These are phyloP conservation scores for Kwoniella newhampshirensis DNA, from an alignment of 768 basidiomycete genomes.

Conservation along the genomic window DNA sequence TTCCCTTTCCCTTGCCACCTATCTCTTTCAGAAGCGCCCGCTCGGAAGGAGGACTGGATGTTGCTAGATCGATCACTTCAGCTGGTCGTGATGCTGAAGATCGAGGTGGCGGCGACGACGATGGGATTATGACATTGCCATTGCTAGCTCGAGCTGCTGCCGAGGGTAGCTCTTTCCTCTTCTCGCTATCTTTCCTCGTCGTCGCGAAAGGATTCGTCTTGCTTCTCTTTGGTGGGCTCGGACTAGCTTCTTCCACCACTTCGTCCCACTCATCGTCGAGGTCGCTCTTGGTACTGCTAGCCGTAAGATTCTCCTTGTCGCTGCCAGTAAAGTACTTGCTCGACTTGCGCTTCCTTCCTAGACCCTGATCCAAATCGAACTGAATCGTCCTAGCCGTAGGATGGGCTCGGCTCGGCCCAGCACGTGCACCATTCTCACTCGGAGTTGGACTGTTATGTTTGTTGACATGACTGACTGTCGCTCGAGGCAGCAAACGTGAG, in stretches of 20 bases:
- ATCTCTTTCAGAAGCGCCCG: not conserved
- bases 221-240: slow-evolving; percentile 19
- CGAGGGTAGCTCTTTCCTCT: slow-evolving; percentile 14
- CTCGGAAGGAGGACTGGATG: slow-evolving; percentile 7
- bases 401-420: slow-evolving; percentile 10
- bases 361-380: slow-evolving; percentile 5
- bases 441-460: not conserved
- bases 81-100: not conserved
- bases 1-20: not conserved
- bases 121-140: not conserved
- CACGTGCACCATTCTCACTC: slow-evolving; percentile 3
- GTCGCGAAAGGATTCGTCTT: slow-evolving; percentile 31
- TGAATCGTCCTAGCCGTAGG: slow-evolving; percentile 20
- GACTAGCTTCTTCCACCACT: not conserved
- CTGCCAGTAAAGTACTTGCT: slow-evolving; percentile 18
- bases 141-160: not conserved
- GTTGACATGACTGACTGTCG: slow-evolving; percentile 1
- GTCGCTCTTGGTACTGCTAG: not conserved
- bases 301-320: slow-evolving; percentile 5
- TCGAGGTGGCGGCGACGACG: no score
- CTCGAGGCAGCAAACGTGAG: not conserved
- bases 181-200: slow-evolving; percentile 17
- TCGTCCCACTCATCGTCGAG: not conserved
- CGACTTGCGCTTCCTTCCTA: slow-evolving; percentile 11
- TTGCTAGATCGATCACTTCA: slow-evolving; percentile 16